Conservation (phyloP, 140 eudicot genomes). For the Anethum foeniculum region DNA sequence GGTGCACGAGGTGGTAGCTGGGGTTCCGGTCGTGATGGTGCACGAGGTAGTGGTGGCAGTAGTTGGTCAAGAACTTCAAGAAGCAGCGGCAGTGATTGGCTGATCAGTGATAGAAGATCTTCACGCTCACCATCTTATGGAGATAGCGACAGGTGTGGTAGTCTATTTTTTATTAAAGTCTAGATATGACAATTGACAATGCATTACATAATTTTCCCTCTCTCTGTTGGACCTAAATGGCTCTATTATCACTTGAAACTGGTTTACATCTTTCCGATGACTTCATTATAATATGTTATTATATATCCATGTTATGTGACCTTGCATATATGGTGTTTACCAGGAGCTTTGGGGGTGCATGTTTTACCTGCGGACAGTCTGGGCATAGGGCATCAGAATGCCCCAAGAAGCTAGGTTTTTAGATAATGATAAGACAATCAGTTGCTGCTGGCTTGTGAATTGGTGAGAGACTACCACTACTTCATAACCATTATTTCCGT, state of each 20-base stretch:
- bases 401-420: conserved; percentile 55
- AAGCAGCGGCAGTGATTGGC: conserved; percentile 68
- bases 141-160: conserved; percentile 46
- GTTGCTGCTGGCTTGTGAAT: conserved; percentile 6
- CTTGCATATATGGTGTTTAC: conserved; percentile 7
- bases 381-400: conserved; percentile 94
- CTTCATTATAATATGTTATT: not conserved
- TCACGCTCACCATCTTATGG: conserved; percentile 51
- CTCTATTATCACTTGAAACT: not conserved
- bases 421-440: conserved; percentile 8
- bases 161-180: not conserved
- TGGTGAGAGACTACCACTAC: conserved; percentile 15
- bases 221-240: not conserved
- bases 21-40: conserved; percentile 23
- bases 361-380: conserved; percentile 69
- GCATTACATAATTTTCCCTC: not conserved
- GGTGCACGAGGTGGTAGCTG: conserved; percentile 47
- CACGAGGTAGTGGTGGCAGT: conserved; percentile 41
- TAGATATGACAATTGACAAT: not conserved
- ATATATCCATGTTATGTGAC: conserved; percentile 1
- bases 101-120: conserved; percentile 53
- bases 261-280: not conserved
- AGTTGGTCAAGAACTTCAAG: conserved; percentile 48
- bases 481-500: not conserved
- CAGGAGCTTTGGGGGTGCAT: conserved; percentile 78